Conservation (phyloP, 2,329 filamentous ascomycete species). For the Ophiostoma angusticollis region DNA sequence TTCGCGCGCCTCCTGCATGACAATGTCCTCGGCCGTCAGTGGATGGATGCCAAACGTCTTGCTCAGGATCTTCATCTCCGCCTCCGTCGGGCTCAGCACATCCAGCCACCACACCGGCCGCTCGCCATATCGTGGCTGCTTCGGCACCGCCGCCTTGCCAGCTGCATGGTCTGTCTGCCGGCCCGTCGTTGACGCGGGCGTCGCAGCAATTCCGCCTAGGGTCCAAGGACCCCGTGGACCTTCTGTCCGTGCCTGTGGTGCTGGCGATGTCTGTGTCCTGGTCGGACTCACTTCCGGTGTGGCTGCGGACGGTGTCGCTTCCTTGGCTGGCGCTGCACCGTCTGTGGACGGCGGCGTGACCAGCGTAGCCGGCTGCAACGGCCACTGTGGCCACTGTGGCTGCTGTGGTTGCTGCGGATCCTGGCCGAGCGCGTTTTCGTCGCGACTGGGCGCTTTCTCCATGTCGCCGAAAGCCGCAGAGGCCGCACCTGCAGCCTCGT, state of each 20-base stretch:
- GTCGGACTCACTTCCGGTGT: no score
- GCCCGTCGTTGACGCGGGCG: no score
- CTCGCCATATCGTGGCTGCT: conserved; percentile 49
- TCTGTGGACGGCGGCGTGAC: no score
- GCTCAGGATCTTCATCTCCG: conserved; percentile 86
- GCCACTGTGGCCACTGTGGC: neutral
- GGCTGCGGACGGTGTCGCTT: no score
- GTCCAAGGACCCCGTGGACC: no score
- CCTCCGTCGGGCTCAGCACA: conserved; percentile 77
- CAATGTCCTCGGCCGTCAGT: conserved; percentile 87
- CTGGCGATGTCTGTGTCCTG: no score
- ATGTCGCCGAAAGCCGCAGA: conserved; percentile 1
- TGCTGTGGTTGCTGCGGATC: neutral
- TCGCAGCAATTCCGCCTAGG: no score
- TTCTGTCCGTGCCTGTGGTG: no score
- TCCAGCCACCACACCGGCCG: conserved; percentile 96
- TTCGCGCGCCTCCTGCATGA: conserved; percentile 93
- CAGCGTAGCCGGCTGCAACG: neutral
- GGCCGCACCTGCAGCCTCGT: neutral
- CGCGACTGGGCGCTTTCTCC: no score
- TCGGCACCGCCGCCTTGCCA: conserved; percentile 4
- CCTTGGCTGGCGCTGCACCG: no score
- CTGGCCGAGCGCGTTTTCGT: no score
- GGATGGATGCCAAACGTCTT: conserved; percentile 95
- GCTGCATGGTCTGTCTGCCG: conserved; percentile 1